These are phyloP conservation scores for Plenodomus biglobosus DNA, from an alignment of 2,329 filamentous ascomycete species.

Conservation along the genomic window DNA sequence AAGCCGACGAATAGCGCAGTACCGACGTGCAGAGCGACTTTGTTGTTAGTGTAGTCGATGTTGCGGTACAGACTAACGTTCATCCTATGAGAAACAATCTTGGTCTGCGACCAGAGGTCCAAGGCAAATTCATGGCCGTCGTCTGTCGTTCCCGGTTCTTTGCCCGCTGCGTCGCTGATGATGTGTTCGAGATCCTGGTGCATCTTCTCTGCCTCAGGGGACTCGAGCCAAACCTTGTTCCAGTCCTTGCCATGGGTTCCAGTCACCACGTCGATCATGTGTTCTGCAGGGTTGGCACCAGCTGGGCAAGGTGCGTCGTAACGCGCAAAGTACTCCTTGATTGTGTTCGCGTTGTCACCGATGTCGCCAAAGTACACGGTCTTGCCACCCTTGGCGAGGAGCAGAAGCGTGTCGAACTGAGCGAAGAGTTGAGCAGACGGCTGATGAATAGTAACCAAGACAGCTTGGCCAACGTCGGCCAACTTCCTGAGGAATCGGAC, in stretches of 20 bases:
- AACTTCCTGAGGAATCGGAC: conserved; percentile 72
- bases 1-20: conserved; percentile 31
- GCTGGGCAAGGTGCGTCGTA: conserved; percentile 58
- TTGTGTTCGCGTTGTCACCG: conserved; percentile 66
- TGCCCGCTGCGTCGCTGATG: conserved; percentile 43
- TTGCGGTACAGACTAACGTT: conserved; percentile 29
- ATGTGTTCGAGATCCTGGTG: conserved; percentile 42
- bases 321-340: conserved; percentile 57
- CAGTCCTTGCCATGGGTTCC: conserved; percentile 44
- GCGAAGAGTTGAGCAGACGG: conserved; percentile 79
- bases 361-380: conserved; percentile 85
- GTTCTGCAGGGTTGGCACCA: conserved; percentile 62
- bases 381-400: conserved; percentile 72
- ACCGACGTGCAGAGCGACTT: conserved; percentile 27
- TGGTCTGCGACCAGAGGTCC: conserved; percentile 26
- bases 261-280: conserved; percentile 75
- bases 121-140: conserved; percentile 44
- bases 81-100: conserved; percentile 23
- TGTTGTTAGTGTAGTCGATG: conserved; percentile 31
- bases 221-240: conserved; percentile 45
- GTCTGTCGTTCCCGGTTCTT: conserved; percentile 41
- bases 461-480: conserved; percentile 74
- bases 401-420: conserved; percentile 75
- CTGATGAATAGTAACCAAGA: conserved; percentile 85
- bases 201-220: conserved; percentile 37